Percentiles rank a stretch among this genome's conserved stretches.
These are phyloP conservation scores for Aspergillus brunneoviolaceus DNA, from an alignment of 2,329 filamentous ascomycete genomes.

Conservation along the genomic window DNA sequence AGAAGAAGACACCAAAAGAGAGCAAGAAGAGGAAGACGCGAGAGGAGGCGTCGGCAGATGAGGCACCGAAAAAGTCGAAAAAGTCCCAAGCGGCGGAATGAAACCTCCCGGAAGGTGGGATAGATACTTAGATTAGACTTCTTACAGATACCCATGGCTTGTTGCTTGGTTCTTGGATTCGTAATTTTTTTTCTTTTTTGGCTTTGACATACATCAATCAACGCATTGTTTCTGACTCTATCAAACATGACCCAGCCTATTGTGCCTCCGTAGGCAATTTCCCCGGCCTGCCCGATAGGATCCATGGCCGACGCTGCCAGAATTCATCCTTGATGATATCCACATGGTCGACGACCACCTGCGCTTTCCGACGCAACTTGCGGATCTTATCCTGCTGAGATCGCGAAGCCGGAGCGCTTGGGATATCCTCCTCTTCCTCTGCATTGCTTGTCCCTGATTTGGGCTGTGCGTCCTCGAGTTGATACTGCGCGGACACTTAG, in stretches of 20 bases:
- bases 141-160: slow-evolving; percentile 34
- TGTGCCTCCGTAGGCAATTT: slow-evolving; percentile 57
- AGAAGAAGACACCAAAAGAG: slow-evolving; percentile 24
- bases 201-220: background rate
- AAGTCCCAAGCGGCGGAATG: slow-evolving; percentile 37
- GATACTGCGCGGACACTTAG: slow-evolving; percentile 54
- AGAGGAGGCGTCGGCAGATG: slow-evolving; percentile 27
- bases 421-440: slow-evolving; percentile 19
- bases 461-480: slow-evolving; percentile 61
- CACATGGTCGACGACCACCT: slow-evolving; percentile 77
- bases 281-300: slow-evolving; percentile 71
- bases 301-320: slow-evolving; percentile 84
- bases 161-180: slow-evolving; percentile 7
- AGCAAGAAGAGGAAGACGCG: slow-evolving; percentile 31
- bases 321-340: slow-evolving; percentile 97
- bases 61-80: slow-evolving; percentile 45
- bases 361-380: slow-evolving; percentile 77
- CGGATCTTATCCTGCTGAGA: slow-evolving; percentile 80
- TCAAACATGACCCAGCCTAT: background rate
- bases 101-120: background rate
- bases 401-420: slow-evolving; percentile 62
- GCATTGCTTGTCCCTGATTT: slow-evolving; percentile 32
- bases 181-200: background rate
- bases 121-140: slow-evolving; percentile 8
- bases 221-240: slow-evolving; percentile 7